Percentiles rank a stretch among this genome's conserved stretches.
phyloP scores from a whole-genome alignment of 2,329 filamentous ascomycete species.

The Xylariomycetidae sp. region DNA sequence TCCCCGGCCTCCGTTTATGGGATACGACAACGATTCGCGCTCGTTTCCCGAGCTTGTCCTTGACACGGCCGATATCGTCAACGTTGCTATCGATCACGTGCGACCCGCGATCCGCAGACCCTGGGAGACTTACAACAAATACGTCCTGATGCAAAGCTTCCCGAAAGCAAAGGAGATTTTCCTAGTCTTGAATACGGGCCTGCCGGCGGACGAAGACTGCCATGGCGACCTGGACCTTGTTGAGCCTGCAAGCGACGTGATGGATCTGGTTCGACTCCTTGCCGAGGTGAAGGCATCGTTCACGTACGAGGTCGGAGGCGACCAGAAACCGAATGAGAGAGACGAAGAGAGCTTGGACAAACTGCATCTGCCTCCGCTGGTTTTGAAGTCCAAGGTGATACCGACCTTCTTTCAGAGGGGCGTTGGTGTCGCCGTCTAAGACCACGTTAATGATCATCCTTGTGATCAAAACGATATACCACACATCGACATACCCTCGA shows the following conservation, averaged over 20 bases:
- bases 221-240: constrained; percentile 15
- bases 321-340: constrained; percentile 17
- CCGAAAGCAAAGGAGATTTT: constrained; percentile 26
- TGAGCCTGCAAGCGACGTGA: constrained; percentile 17
- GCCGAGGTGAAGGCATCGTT: constrained; percentile 24
- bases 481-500: no score
- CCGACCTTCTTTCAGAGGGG: no score
- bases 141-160: constrained; percentile 35
- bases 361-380: constrained; percentile 19
- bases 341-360: constrained; percentile 15
- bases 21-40: constrained; percentile 34
- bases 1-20: constrained; percentile 31
- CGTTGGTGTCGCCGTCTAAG: no score
- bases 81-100: constrained; percentile 41
- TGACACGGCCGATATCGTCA: constrained; percentile 28
- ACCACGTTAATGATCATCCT: no score
- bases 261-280: constrained; percentile 17
- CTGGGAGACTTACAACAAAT: constrained; percentile 48
- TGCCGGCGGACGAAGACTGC: constrained; percentile 6
- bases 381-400: constrained; percentile 20
- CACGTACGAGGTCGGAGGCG: constrained; percentile 22
- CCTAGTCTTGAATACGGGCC: constrained; percentile 24
- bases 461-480: no score
- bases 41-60: constrained; percentile 34
- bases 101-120: constrained; percentile 36